phyloP scores from a whole-genome alignment of 331 rosid species.

The Dryas integrifolia region DNA sequence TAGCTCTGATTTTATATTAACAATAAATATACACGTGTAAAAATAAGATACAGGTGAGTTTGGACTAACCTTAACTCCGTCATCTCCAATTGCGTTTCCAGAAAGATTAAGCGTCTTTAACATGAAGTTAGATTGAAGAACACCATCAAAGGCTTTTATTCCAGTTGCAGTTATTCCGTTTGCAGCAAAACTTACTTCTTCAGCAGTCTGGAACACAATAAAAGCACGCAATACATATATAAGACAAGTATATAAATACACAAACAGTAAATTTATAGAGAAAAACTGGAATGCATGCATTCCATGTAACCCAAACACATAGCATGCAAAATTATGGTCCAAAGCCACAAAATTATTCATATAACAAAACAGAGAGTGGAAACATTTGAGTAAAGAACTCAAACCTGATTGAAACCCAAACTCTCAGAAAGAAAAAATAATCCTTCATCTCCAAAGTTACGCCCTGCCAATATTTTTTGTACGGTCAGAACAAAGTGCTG shows the following conservation, averaged over 20 bases:
- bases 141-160: slow-evolving; percentile 87
- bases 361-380: slow-evolving; percentile 21
- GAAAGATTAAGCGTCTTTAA: slow-evolving; percentile 89
- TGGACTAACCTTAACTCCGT: slow-evolving; percentile 73
- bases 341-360: not conserved
- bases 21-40: not conserved
- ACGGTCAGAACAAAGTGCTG: not conserved
- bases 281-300: not conserved
- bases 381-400: slow-evolving; percentile 14
- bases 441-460: slow-evolving; percentile 94
- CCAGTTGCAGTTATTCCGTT: slow-evolving; percentile 96
- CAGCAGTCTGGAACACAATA: slow-evolving; percentile 59
- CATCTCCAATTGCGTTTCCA: slow-evolving; percentile 95
- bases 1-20: slow-evolving; percentile 12
- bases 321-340: not conserved
- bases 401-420: slow-evolving; percentile 86
- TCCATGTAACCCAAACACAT: not conserved
- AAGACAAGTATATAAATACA: not conserved
- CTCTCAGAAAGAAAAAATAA: slow-evolving; percentile 83
- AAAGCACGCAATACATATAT: not conserved
- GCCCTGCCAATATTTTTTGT: slow-evolving; percentile 52
- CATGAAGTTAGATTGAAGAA: slow-evolving; percentile 82
- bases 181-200: slow-evolving; percentile 94
- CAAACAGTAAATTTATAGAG: slow-evolving; percentile 9
- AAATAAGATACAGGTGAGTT: slow-evolving; percentile 1